Base-by-base conservation (phyloP, 139 green algal species). In the Closterium sp. region DNA sequence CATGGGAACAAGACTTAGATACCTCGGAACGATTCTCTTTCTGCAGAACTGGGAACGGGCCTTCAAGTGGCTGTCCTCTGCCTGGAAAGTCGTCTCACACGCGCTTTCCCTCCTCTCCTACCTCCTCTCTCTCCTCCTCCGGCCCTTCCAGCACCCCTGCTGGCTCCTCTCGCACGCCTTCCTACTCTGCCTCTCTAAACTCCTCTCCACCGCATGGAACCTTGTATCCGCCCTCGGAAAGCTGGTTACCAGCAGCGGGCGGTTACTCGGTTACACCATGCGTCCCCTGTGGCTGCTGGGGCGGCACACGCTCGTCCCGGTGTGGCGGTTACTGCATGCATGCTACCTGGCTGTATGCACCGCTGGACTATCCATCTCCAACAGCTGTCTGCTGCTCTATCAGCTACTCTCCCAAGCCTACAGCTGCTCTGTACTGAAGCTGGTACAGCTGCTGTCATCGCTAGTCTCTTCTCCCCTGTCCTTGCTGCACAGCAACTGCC, bases 11-110 rank as follows among this genome's bases (percentile, higher is more conserved):
- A 87, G 89, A 4, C 87, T 92, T 9, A 91, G 34, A 29, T 92
- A 92, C 89, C 87, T 92, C 27, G 89, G 89, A 5, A 92, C 89
- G 2, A 92, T 92, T 31, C 89, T 92, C 24, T 91, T 92, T 7
- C 89, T 92, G 28, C 89, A 92, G 30, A 92, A 92, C 89, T 92
- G 28, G 29, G 29, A 92, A 4, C 29, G 13, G 0, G 89, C 89
- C 11, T 92, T 92, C 27, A 91, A 90, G 17, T 79, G 62, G 62
- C 1, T 79, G 11, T 79, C 62, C 17, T 22, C 62, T 0, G 0
- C 62, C 17, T 79, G 62, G 62, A 79, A 24, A 79, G 1, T 79
- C 62, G 1, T 79, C 62, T 79, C 62, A 0, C 62, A 79, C 17
- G 62, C 1, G 17, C 17, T 79, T 24, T 79, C 62, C 17, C 17